Evolutionary conservation across 2,329 filamentous ascomycete species (phyloP).

Genomic region (Pseudopyricularia cyperi): DNA sequence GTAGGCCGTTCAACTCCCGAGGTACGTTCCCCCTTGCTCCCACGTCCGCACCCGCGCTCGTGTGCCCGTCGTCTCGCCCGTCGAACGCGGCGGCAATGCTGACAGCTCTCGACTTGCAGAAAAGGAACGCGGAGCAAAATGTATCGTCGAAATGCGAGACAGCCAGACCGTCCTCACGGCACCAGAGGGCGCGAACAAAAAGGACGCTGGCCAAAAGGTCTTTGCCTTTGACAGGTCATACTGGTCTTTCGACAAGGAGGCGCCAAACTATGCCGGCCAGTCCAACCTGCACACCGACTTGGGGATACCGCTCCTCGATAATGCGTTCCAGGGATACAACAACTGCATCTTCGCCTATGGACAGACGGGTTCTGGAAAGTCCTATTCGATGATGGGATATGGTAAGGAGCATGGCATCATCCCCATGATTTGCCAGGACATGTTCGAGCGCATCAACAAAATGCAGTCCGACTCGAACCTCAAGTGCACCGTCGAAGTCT

Average conservation of each 20-base stretch:
- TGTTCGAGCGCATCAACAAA: conserved; percentile 75
- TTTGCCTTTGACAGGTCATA: conserved; percentile 97
- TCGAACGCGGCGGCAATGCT: neutral
- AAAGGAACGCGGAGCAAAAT: conserved; percentile 83
- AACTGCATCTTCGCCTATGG: conserved; percentile 99
- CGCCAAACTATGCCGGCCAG: conserved; percentile 77
- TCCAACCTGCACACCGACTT: conserved; percentile 80
- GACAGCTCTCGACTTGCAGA: conserved; percentile 37
- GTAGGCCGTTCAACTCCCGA: conserved; percentile 90
- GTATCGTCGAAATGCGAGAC: conserved; percentile 93
- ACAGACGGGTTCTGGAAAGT: conserved; percentile 96
- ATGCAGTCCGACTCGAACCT: conserved; percentile 52
- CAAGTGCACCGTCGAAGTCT: conserved; percentile 90
- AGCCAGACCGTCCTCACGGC: conserved; percentile 77
- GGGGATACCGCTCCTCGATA: conserved; percentile 82
- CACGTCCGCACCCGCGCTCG: too few relatives aligned
- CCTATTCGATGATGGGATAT: conserved; percentile 99
- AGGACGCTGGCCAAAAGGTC: conserved; percentile 58
- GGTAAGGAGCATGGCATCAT: conserved; percentile 93
- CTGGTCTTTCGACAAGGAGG: conserved; percentile 86
- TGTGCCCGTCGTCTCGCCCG: neutral
- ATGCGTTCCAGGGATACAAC: conserved; percentile 97
- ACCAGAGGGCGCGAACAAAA: conserved; percentile 43
- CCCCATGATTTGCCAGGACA: conserved; percentile 90
- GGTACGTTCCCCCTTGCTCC: conserved; percentile 34